These are phyloP conservation scores for Nematocida ausubeli DNA, from an alignment of 371 early-diverging fungal species.

Conservation along the genomic window DNA sequence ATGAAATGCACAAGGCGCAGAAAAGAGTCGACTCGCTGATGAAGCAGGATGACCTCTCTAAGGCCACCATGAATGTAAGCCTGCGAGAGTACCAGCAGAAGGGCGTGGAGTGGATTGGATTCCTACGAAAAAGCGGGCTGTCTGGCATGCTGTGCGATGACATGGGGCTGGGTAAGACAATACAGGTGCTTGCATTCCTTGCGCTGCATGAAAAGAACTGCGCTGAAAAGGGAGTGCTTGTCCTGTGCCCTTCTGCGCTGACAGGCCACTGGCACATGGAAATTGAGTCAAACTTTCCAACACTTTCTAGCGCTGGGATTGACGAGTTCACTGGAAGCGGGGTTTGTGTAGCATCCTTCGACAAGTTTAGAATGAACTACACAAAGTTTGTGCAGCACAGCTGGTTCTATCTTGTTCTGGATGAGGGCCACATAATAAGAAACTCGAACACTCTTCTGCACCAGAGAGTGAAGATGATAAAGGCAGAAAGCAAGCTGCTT, in stretches of 20 bases:
- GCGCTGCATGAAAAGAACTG: not conserved
- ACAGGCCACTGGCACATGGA: conserved; percentile 96
- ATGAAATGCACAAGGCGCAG: conserved; percentile 38
- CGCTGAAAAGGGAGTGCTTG: conserved; percentile 72
- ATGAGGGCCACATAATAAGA: conserved; percentile 97
- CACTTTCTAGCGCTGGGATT: conserved; percentile 10
- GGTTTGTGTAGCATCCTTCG: conserved; percentile 70
- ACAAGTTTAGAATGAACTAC: conserved; percentile 86
- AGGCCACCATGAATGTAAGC: conserved; percentile 29
- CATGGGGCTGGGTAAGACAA: conserved; percentile 94
- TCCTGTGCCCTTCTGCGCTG: conserved; percentile 90
- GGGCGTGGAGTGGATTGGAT: conserved; percentile 67
- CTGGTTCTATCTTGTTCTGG: conserved; percentile 92
- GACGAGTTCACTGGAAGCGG: conserved; percentile 1
- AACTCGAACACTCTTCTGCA: conserved; percentile 88
- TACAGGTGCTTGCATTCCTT: conserved; percentile 71
- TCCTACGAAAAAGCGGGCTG: conserved; percentile 61
- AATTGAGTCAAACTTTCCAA: conserved; percentile 68
- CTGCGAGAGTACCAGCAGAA: conserved; percentile 67
- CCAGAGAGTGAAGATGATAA: conserved; percentile 77
- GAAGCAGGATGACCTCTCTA: conserved; percentile 37
- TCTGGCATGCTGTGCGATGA: conserved; percentile 68
- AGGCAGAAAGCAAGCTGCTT: conserved; percentile 75
- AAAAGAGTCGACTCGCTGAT: conserved; percentile 44
- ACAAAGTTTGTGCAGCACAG: conserved; percentile 72